These are phyloP conservation scores for Sisymbrium irio DNA, from an alignment of 345 rosid species.

Conservation along the genomic window DNA sequence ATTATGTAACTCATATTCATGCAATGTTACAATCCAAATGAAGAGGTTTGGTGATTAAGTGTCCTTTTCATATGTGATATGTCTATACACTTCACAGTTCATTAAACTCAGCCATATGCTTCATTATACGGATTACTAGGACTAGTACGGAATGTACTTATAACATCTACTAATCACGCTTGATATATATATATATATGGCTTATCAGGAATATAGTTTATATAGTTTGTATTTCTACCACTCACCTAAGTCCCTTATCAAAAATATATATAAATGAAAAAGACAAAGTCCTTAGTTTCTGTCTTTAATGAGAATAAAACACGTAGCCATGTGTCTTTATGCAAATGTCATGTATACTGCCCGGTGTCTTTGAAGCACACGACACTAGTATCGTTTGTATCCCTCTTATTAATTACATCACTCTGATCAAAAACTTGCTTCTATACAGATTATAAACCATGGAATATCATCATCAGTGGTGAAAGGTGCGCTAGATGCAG, in stretches of 20 bases:
- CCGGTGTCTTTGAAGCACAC: not conserved
- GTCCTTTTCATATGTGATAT: not conserved
- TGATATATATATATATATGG: not conserved
- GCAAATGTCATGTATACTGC: not conserved
- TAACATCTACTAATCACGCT: not conserved
- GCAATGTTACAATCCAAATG: not conserved
- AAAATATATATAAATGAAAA: not conserved
- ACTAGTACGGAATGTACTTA: not conserved
- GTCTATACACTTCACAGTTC: not conserved
- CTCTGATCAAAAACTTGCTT: conserved; percentile 11
- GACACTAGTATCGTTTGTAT: not conserved
- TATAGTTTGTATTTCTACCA: not conserved
- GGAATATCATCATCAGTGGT: conserved; percentile 40
- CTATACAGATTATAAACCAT: conserved; percentile 48
- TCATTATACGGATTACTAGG: not conserved
- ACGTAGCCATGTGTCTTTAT: not conserved
- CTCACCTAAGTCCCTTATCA: not conserved
- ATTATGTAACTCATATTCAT: not conserved
- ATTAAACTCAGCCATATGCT: conserved; percentile 24
- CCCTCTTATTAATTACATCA: not conserved
- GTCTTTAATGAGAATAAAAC: not conserved
- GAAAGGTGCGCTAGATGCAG: conserved; percentile 44
- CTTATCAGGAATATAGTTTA: not conserved
- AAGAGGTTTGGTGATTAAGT: not conserved
- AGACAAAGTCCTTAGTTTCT: conserved; percentile 7